Evolutionary conservation across 352 stramenopile species (phyloP).

Genomic region (Plasmopara muralis): DNA sequence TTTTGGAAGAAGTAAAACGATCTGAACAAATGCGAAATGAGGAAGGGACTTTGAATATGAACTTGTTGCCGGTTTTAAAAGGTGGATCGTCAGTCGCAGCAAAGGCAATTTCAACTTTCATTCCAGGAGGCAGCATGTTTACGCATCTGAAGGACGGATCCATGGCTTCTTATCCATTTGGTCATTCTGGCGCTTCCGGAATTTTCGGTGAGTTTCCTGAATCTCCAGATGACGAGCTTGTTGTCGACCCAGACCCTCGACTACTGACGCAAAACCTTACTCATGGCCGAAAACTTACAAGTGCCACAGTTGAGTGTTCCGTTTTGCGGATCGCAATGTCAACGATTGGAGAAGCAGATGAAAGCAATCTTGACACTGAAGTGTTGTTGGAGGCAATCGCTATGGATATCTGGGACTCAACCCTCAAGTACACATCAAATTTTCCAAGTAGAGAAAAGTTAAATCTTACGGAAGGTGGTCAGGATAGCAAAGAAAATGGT

Average conservation of each 20-base stretch:
- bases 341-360: constrained; percentile 46
- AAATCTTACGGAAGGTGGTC: constrained; percentile 38
- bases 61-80: constrained; percentile 51
- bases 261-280: constrained; percentile 29
- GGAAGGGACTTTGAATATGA: constrained; percentile 44
- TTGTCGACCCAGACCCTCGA: constrained; percentile 56
- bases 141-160: constrained; percentile 71
- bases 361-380: constrained; percentile 60
- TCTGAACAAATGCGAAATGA: constrained; percentile 42
- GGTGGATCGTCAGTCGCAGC: constrained; percentile 53
- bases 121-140: constrained; percentile 62
- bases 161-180: constrained; percentile 44
- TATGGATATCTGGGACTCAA: constrained; percentile 80
- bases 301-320: constrained; percentile 48
- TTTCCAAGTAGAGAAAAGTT: constrained; percentile 60
- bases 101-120: constrained; percentile 69
- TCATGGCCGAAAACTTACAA: constrained; percentile 23
- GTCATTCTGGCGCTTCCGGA: constrained; percentile 28
- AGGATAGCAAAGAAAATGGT: constrained; percentile 7
- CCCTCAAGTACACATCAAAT: constrained; percentile 81
- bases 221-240: constrained; percentile 37
- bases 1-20: constrained; percentile 51
- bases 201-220: constrained; percentile 61
- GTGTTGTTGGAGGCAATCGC: constrained; percentile 81
- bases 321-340: constrained; percentile 80